Evolutionary conservation across 768 basidiomycete genomes (phyloP).

Genomic region (Boletus sp.): DNA sequence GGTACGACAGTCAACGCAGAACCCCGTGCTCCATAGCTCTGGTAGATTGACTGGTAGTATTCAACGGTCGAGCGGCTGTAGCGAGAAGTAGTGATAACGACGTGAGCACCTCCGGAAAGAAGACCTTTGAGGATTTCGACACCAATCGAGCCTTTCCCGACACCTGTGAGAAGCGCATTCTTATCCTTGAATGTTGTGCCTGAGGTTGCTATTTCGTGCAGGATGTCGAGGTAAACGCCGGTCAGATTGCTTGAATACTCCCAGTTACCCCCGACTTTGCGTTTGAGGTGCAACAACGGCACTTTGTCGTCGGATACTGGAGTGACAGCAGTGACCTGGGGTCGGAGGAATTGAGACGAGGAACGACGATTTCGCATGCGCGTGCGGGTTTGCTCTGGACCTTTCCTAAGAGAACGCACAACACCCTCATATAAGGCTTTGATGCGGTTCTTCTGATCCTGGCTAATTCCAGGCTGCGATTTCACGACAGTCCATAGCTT

Average conservation of each 20-base stretch:
- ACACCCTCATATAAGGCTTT: conserved; percentile 96
- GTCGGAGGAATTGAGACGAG: conserved; percentile 96
- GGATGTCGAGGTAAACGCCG: conserved; percentile 90
- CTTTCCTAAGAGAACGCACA: conserved; percentile 84
- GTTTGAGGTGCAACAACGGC: conserved; percentile 93
- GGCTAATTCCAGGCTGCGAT: conserved; percentile 93
- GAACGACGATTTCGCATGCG: conserved; percentile 76
- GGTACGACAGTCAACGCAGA: conserved; percentile 98
- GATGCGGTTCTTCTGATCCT: conserved; percentile 94
- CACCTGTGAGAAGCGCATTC: conserved; percentile 96
- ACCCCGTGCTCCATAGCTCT: conserved; percentile 89
- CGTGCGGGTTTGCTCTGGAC: conserved; percentile 57
- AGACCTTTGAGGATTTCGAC: conserved; percentile 97
- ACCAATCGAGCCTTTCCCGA: conserved; percentile 97
- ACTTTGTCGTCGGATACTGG: conserved; percentile 83
- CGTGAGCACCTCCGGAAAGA: conserved; percentile 92
- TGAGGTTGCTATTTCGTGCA: conserved; percentile 97
- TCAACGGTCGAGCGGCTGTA: conserved; percentile 95
- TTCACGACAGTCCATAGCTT: conserved; percentile 98
- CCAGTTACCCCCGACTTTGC: conserved; percentile 93
- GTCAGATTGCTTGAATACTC: conserved; percentile 98
- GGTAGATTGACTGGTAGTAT: conserved; percentile 98
- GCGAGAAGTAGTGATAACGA: conserved; percentile 96
- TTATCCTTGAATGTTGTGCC: conserved; percentile 99
- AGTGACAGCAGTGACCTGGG: conserved; percentile 68